Percentiles rank a stretch among this genome's conserved stretches.
Conservation (phyloP, 805 yeast species). For the Cyberlindnera japonica region DNA sequence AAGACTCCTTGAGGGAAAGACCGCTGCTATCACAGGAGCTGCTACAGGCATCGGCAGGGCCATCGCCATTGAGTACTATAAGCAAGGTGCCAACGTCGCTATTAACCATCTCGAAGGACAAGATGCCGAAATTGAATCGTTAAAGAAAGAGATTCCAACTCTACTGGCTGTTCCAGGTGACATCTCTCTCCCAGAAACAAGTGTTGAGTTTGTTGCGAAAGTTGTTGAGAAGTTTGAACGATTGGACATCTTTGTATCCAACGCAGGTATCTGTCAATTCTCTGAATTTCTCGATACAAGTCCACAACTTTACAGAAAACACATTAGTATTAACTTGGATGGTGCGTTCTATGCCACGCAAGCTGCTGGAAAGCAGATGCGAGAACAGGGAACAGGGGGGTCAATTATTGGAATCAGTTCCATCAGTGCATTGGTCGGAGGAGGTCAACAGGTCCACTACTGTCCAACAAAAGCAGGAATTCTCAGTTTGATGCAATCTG, state of each 20-base stretch:
- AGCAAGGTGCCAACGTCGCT: constrained; percentile 40
- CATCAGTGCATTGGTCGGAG: constrained; percentile 44
- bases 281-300: constrained; percentile 39
- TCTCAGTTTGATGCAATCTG: constrained; percentile 40
- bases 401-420: constrained; percentile 42
- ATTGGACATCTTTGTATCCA: constrained; percentile 40
- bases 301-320: constrained; percentile 33
- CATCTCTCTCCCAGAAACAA: constrained; percentile 38
- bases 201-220: constrained; percentile 28
- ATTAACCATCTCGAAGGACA: constrained; percentile 32
- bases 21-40: constrained; percentile 42
- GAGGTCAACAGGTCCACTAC: constrained; percentile 42
- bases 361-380: constrained; percentile 45
- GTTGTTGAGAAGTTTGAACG: constrained; percentile 38
- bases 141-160: constrained; percentile 19
- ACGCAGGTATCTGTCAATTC: constrained; percentile 45
- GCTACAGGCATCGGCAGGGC: constrained; percentile 45
- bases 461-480: constrained; percentile 49
- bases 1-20: constrained; percentile 31
- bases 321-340: constrained; percentile 38
- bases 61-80: constrained; percentile 39
- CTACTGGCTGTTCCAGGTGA: constrained; percentile 42
- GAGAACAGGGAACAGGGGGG: constrained; percentile 43
- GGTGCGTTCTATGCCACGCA: constrained; percentile 45
- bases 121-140: constrained; percentile 17